Conservation (phyloP, 768 basidiomycete species). For the Suillus bovinus region DNA sequence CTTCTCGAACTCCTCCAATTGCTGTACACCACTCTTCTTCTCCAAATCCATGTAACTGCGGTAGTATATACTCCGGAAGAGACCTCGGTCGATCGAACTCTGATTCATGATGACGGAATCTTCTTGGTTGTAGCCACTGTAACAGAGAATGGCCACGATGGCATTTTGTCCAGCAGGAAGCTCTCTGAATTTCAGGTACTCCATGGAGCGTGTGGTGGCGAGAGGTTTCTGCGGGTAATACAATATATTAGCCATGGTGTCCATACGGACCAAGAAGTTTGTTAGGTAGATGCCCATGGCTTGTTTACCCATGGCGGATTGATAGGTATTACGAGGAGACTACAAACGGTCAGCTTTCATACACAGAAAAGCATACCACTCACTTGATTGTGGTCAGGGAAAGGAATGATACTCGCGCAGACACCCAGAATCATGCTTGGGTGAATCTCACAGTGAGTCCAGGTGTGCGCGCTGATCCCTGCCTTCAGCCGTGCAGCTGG, state of each 20-base stretch:
- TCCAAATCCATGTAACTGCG: constrained; percentile 98
- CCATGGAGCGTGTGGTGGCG: constrained; percentile 98
- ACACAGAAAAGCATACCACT: constrained; percentile 24
- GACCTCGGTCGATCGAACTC: constrained; percentile 94
- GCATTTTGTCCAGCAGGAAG: constrained; percentile 99
- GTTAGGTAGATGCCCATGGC: constrained; percentile 99
- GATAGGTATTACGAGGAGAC: constrained; percentile 99
- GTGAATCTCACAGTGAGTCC: constrained; percentile 99
- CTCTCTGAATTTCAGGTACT: constrained; percentile 98
- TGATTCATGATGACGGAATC: constrained; percentile 99
- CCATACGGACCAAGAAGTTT: constrained; percentile 98
- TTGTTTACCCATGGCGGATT: constrained; percentile 99
- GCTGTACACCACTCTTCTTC: constrained; percentile 92
- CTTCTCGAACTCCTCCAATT: constrained; percentile 96
- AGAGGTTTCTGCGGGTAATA: constrained; percentile 99
- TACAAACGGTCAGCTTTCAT: constrained; percentile 32
- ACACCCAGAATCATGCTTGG: constrained; percentile 99
- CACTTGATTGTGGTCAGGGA: constrained; percentile 99
- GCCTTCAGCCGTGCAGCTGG: constrained; percentile 88
- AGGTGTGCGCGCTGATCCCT: constrained; percentile 81
- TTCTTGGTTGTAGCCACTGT: constrained; percentile 99
- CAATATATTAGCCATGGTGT: constrained; percentile 99
- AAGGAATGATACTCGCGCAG: constrained; percentile 98
- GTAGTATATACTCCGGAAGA: constrained; percentile 99
- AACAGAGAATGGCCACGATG: constrained; percentile 96